Base-by-base conservation (phyloP, 1,284 basidiomycete genomes). In the Boletus mariae region DNA sequence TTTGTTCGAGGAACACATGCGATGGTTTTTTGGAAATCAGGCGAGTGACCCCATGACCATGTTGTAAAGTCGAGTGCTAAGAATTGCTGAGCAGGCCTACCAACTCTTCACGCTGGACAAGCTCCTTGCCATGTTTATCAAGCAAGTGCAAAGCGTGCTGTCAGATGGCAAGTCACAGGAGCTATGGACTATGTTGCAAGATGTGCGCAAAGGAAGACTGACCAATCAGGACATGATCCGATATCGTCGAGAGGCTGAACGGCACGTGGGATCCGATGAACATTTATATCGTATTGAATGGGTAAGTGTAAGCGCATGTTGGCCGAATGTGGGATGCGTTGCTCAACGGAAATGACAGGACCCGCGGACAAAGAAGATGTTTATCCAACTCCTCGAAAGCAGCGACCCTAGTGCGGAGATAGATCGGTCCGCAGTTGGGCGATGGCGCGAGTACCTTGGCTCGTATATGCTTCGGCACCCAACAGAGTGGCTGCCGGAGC, bases 11-110 rank as follows among this genome's bases (percentile, higher is more conserved):
- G 96, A 99, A 69, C 91, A 93, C 62, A 85, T 97, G 80, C 78
- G 97, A 55, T 93, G 92, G 83, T 95, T 99, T 80, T 98, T 96
- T 75, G 92, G 94, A 32, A 95, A 87, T 59, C 90, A 94, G 78
- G 94, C 94, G 62, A 74, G 85, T 44, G 32, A 41, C 41, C 25
- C 8, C 20, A 58, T 52, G 56, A 52, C 8, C 58, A 44, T 3
- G 44, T 25, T 44, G 17, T 5, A 11, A 11, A 23, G 23, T 34
- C 28, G 17, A 7, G 17, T 46, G 53, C 56, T 56, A 54, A 73
- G 66, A 49, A 54, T 35, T 46, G 41, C 53, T 37, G 37, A 55
- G 74, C 61, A 90, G 86, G 87, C 87, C 7, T 96, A 92, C 73
- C 80, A 87, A 51, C 75, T 94, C 64, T 97, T 95, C 68, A 98